Conservation (phyloP, 331 rosid species). For the Saraca asoca region DNA sequence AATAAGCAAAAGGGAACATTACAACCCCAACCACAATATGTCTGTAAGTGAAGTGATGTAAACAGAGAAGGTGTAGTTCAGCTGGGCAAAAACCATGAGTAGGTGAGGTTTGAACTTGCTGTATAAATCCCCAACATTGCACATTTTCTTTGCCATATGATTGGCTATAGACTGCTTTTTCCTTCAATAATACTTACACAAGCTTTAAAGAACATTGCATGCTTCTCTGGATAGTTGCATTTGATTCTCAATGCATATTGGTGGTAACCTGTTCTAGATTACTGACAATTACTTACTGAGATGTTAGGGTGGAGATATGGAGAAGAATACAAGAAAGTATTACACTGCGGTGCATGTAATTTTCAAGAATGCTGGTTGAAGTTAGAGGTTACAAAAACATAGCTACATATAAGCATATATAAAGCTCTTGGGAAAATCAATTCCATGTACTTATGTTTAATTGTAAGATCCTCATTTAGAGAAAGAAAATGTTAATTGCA, state of each 20-base stretch:
- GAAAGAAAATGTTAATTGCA: too few relatives aligned
- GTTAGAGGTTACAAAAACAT: background rate
- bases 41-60: slow-evolving; percentile 78
- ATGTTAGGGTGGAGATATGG: background rate
- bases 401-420: too few relatives aligned
- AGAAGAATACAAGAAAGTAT: slow-evolving; percentile 18
- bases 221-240: slow-evolving; percentile 12
- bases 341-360: background rate
- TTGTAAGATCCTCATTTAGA: too few relatives aligned
- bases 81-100: slow-evolving; percentile 58
- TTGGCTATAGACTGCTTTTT: background rate
- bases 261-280: slow-evolving; percentile 48
- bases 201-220: slow-evolving; percentile 36
- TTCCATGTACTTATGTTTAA: too few relatives aligned
- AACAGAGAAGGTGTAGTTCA: slow-evolving; percentile 66
- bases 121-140: slow-evolving; percentile 15
- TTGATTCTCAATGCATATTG: slow-evolving; percentile 45
- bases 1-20: slow-evolving; percentile 79
- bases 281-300: slow-evolving; percentile 14
- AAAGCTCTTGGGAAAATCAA: too few relatives aligned
- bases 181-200: slow-evolving; percentile 1
- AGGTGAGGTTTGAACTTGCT: slow-evolving; percentile 71
- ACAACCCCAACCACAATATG: slow-evolving; percentile 52
- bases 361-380: background rate
- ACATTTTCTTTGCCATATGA: slow-evolving; percentile 39